phyloP scores from a whole-genome alignment of 2,329 filamentous ascomycete species.

The Ramularia endophylla region DNA sequence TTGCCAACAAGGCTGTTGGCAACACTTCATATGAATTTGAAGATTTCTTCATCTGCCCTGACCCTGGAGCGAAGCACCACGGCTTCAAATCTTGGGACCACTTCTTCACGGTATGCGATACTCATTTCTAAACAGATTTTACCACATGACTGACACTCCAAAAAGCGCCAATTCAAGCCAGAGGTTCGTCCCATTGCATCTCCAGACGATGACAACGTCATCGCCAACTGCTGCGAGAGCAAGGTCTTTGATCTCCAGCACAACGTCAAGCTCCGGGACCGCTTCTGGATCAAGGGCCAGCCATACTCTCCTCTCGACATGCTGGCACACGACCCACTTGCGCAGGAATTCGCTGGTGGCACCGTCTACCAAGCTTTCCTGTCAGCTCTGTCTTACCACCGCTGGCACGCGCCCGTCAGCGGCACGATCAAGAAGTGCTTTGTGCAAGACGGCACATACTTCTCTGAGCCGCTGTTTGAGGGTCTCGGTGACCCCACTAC shows the following conservation, averaged over 20 bases:
- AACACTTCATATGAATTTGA: slow-evolving; percentile 32
- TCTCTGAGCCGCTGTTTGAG: slow-evolving; percentile 54
- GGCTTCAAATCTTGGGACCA: slow-evolving; percentile 65
- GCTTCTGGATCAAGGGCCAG: slow-evolving; percentile 65
- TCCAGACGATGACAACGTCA: slow-evolving; percentile 49
- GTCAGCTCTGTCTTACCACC: slow-evolving; percentile 61
- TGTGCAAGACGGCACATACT: slow-evolving; percentile 61
- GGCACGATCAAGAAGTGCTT: slow-evolving; percentile 55
- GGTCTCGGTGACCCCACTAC: slow-evolving; percentile 35
- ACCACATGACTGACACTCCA: no score
- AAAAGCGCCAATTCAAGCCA: slow-evolving; percentile 48
- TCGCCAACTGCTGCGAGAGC: slow-evolving; percentile 62
- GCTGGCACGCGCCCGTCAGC: slow-evolving; percentile 64
- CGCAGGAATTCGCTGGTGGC: slow-evolving; percentile 53
- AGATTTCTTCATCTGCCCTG: slow-evolving; percentile 53
- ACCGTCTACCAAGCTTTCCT: slow-evolving; percentile 68
- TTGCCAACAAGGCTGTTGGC: slow-evolving; percentile 25
- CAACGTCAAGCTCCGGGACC: slow-evolving; percentile 51
- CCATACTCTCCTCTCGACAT: slow-evolving; percentile 51
- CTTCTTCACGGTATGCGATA: no score
- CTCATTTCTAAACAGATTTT: no score
- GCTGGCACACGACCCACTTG: slow-evolving; percentile 50
- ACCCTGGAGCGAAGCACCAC: slow-evolving; percentile 48
- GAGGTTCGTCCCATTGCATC: slow-evolving; percentile 54
- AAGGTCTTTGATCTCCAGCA: slow-evolving; percentile 49